Evolutionary conservation across 495 filamentous ascomycete species (phyloP).

Genomic region (Hypoxylon crocopeplum): DNA sequence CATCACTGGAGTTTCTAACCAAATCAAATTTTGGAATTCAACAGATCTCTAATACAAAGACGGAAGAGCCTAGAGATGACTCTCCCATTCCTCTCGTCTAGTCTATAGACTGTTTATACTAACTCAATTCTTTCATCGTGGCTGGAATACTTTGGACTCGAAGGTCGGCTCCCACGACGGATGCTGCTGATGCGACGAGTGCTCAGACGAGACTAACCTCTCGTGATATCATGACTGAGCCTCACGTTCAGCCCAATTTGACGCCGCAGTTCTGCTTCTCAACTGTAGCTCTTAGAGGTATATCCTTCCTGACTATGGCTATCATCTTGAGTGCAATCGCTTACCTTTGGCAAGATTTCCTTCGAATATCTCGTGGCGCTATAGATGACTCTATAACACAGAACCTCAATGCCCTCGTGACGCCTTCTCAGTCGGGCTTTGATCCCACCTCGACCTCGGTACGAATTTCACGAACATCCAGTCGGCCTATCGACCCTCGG

Average conservation of each 20-base stretch:
- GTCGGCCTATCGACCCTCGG: constrained; percentile 60
- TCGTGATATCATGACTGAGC: constrained; percentile 65
- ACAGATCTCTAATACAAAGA: too few relatives aligned
- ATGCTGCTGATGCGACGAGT: constrained; percentile 35
- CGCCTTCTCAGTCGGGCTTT: constrained; percentile 73
- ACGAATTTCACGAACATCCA: constrained; percentile 58
- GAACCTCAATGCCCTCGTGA: constrained; percentile 88
- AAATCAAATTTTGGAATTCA: too few relatives aligned
- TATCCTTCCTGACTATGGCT: not conserved
- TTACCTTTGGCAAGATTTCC: constrained; percentile 72
- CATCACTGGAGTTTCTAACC: not conserved
- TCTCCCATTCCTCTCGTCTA: not conserved
- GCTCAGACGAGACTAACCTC: constrained; percentile 22
- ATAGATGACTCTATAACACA: constrained; percentile 94
- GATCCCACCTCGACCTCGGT: constrained; percentile 77
- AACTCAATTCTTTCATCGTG: constrained; percentile 49
- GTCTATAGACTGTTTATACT: constrained; percentile 6
- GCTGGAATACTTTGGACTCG: constrained; percentile 58
- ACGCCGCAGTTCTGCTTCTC: constrained; percentile 95
- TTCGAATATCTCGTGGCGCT: constrained; percentile 82
- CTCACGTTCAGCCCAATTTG: constrained; percentile 66
- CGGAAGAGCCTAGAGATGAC: constrained; percentile 8
- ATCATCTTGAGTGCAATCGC: not conserved
- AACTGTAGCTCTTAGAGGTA: constrained; percentile 82
- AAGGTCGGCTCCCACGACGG: constrained; percentile 47